Evolutionary conservation across 2,329 filamentous ascomycete genomes (phyloP), one percentile per base, ranked within the genome.

Genomic region (Dactylonectria macrodidyma): DNA sequence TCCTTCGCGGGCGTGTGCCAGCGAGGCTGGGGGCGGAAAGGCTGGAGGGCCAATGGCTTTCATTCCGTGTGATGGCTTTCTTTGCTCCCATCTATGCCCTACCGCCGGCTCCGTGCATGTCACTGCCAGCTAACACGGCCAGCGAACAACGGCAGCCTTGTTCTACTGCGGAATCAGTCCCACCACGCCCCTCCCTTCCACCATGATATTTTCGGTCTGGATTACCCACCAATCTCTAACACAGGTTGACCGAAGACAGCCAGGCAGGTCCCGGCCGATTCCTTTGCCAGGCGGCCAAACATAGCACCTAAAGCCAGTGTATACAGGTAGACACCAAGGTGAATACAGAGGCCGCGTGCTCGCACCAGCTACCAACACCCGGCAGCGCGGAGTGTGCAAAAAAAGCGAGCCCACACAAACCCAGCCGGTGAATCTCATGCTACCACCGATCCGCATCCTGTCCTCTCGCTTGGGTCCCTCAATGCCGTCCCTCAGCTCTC

Each of bases 221-320:
- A 8, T 34, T 46, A 30, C 19, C 57, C 62, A 60, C 57, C 51
- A 44, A 55, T 41, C 62, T 65, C 62, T 60, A 56, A 65, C 62
- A 65, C 62, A 60, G 7, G 26, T 48, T 11, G 41, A 46, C 34
- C 50, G n/a, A 48, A 33, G 44, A 52, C 56, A 55, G 55, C 48
- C 62, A 54, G 57, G 30, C 22, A 38, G 14, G 24, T 26, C 46
- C 57, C 33, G 38, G 33, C n/a, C 19, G 33, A 30, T 30, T 30
- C 19, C 50, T 34, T 19, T 33, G 24, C 24, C 36, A 30, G 44
- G 34, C 19, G 51, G 57, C 62, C 62, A 56, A 59, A 59, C 50
- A 34, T 22, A 41, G 60, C 6, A 22, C 34, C 33, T 24, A 12
- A 36, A 19, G 10, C 14, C n/a, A 8, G 2, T 3, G 41, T 44